Evolutionary conservation across 495 filamentous ascomycete genomes (phyloP).

Genomic region (Podospora australis): DNA sequence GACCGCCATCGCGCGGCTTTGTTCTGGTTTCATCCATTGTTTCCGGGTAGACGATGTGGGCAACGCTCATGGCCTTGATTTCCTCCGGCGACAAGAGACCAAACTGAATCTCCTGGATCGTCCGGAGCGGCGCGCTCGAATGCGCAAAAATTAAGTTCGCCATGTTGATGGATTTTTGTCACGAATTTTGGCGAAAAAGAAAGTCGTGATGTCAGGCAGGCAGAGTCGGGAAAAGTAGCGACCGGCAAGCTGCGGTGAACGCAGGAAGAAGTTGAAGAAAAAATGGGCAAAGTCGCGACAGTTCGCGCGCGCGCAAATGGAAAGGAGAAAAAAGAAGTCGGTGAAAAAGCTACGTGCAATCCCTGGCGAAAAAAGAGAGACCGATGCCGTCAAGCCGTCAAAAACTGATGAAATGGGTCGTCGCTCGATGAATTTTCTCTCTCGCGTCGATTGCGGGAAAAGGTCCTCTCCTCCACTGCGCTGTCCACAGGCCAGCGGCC

Average conservation of each 20-base stretch:
- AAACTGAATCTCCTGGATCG: constrained; percentile 97
- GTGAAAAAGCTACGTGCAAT: constrained; percentile 1
- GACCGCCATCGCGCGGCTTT: constrained; percentile 76
- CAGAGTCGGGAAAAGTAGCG: constrained; percentile 7
- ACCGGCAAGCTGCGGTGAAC: constrained; percentile 3
- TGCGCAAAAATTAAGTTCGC: constrained; percentile 86
- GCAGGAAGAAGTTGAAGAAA: neutral
- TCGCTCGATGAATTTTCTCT: constrained; percentile 13
- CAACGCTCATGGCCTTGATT: constrained; percentile 95
- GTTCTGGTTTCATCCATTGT: constrained; percentile 95
- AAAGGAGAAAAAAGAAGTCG: too few relatives aligned
- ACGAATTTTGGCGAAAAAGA: neutral
- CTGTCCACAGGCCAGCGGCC: constrained; percentile 30
- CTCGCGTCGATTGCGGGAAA: constrained; percentile 14
- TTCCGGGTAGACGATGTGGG: constrained; percentile 88
- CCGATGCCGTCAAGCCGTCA: constrained; percentile 3
- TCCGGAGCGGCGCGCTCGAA: constrained; percentile 92
- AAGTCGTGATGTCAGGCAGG: neutral
- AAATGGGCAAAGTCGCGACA: constrained; percentile 11
- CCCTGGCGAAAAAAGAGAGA: constrained; percentile 7
- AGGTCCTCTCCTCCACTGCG: constrained; percentile 25
- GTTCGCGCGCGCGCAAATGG: constrained; percentile 14
- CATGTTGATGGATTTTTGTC: constrained; percentile 53
- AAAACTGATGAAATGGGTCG: constrained; percentile 20
- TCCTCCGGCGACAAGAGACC: constrained; percentile 94